phyloP scores from a whole-genome alignment of 768 basidiomycete species.

The Pisolithus orientalis region DNA sequence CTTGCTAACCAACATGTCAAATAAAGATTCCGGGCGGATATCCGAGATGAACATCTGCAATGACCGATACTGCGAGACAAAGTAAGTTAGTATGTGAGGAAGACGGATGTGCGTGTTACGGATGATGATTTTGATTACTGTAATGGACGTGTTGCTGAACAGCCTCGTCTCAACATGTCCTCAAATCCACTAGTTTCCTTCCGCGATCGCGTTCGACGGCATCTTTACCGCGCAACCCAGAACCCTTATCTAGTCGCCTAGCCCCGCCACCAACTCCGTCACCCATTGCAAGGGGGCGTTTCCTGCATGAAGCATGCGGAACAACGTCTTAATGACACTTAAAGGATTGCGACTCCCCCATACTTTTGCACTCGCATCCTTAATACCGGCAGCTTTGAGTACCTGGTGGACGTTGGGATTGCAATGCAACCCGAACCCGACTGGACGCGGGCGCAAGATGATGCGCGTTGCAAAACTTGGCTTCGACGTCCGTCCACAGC shows the following conservation, averaged over 20 bases:
- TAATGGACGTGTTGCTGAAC: not conserved
- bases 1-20: too few relatives aligned
- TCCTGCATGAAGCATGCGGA: conserved; percentile 81
- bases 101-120: too few relatives aligned
- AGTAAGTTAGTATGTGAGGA: not conserved
- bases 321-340: conserved; percentile 68
- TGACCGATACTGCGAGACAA: not conserved
- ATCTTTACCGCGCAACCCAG: conserved; percentile 58
- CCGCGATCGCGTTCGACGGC: conserved; percentile 82
- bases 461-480: conserved; percentile 77
- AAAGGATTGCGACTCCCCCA: conserved; percentile 83
- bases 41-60: too few relatives aligned
- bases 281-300: conserved; percentile 74
- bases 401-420: conserved; percentile 87
- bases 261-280: conserved; percentile 73
- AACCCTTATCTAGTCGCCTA: conserved; percentile 66
- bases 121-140: not conserved
- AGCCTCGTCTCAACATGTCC: conserved; percentile 34
- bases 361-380: conserved; percentile 92
- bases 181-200: conserved; percentile 63
- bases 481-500: conserved; percentile 85
- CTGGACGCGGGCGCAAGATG: conserved; percentile 72
- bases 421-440: conserved; percentile 89
- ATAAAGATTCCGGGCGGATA: too few relatives aligned
- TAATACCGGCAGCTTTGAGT: conserved; percentile 89